These are phyloP conservation scores for Piper betle DNA, from an alignment of 164 flowering plant species.

Conservation along the genomic window DNA sequence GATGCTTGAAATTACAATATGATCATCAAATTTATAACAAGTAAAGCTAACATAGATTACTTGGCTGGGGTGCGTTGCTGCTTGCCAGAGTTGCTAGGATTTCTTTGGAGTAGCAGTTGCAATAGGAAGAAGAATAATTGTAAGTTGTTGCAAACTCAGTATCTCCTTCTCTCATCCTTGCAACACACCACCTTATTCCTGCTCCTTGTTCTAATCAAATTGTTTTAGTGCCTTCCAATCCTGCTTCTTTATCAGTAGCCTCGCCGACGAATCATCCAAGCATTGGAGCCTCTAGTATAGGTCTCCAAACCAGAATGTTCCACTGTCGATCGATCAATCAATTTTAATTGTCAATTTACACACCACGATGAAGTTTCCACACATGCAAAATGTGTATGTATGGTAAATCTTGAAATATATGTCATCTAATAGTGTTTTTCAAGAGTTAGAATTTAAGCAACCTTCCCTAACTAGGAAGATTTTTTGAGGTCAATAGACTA, in stretches of 20 bases:
- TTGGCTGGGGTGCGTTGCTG: conserved; percentile 77
- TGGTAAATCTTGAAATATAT: no score
- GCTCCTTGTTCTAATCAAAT: conserved; percentile 56
- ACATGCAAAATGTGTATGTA: background rate
- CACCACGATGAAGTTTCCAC: no score
- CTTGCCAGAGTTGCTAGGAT: conserved; percentile 41
- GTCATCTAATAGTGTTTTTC: no score
- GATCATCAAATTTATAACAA: no score
- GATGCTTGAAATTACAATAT: no score
- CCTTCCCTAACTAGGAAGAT: no score
- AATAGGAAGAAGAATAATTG: conserved; percentile 48
- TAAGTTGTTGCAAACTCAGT: conserved; percentile 81
- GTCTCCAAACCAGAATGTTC: conserved; percentile 78
- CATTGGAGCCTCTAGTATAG: conserved; percentile 66
- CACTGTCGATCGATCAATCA: conserved; percentile 25
- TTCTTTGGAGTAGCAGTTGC: conserved; percentile 54
- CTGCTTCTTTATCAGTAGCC: conserved; percentile 38
- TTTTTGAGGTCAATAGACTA: no score
- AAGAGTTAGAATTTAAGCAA: no score
- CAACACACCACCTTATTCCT: conserved; percentile 67
- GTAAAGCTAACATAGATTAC: conserved; percentile 16
- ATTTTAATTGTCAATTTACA: background rate
- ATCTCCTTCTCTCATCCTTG: conserved; percentile 68
- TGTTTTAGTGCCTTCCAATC: conserved; percentile 57
- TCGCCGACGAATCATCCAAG: conserved; percentile 46